Conservation (phyloP, 2,329 filamentous ascomycete genomes). For the Aspergillus neotritici region DNA sequence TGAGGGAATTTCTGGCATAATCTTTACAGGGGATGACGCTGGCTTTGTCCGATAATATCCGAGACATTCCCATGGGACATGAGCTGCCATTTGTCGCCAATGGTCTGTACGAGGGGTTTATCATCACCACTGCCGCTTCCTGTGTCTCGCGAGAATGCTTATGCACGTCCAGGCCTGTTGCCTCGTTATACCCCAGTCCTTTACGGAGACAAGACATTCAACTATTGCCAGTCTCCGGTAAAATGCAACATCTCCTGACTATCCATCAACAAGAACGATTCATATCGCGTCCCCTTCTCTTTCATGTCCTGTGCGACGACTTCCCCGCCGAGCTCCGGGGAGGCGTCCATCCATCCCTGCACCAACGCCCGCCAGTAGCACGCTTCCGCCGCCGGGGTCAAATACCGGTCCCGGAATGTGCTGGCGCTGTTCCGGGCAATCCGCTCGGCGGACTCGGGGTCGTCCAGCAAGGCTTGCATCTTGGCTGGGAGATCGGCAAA, state of each 20-base stretch:
- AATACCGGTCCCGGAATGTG: conserved; percentile 46
- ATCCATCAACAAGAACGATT: conserved; percentile 27
- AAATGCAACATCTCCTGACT: conserved; percentile 24
- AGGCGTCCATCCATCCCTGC: conserved; percentile 23
- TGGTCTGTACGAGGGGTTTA: too few relatives aligned
- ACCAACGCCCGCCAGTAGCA: conserved; percentile 49
- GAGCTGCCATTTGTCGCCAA: too few relatives aligned
- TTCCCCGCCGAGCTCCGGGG: conserved; percentile 16
- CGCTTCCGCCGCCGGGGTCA: conserved; percentile 47
- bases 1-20: too few relatives aligned
- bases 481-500: conserved; percentile 51
- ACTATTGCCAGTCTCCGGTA: background rate
- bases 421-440: conserved; percentile 45
- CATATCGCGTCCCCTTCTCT: conserved; percentile 22
- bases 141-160: too few relatives aligned
- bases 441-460: conserved; percentile 35
- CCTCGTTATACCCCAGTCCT: too few relatives aligned
- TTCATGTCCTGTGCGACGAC: conserved; percentile 8
- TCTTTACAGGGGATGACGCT: too few relatives aligned
- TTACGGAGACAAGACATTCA: too few relatives aligned
- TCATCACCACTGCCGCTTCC: too few relatives aligned
- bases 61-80: too few relatives aligned
- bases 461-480: conserved; percentile 33
- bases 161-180: too few relatives aligned
- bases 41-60: too few relatives aligned